These are phyloP conservation scores for Lasiodiplodia sp. DNA, from an alignment of 2,329 filamentous ascomycete genomes.

Conservation along the genomic window DNA sequence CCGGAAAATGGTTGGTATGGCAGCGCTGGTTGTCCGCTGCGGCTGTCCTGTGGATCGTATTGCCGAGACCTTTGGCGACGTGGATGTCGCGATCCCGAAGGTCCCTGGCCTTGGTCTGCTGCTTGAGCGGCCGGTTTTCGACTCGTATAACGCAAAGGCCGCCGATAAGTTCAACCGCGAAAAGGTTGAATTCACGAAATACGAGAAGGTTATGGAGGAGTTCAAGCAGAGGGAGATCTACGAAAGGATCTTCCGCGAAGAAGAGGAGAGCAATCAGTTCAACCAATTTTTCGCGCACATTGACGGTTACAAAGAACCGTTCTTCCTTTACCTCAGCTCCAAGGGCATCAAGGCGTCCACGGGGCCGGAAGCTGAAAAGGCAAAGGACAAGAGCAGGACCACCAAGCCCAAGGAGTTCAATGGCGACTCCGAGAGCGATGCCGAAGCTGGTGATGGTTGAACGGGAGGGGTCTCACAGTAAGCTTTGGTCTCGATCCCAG, in stretches of 20 bases:
- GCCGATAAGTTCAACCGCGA: constrained; percentile 68
- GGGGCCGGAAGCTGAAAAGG: constrained; percentile 16
- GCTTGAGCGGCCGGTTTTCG: constrained; percentile 90
- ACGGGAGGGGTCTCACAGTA: neutral
- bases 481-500: neutral
- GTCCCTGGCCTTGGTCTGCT: constrained; percentile 88
- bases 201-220: constrained; percentile 77
- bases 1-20: constrained; percentile 98
- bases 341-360: constrained; percentile 55
- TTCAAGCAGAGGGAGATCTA: constrained; percentile 97
- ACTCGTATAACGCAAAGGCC: constrained; percentile 82
- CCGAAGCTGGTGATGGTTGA: constrained; percentile 26
- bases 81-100: constrained; percentile 87
- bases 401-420: constrained; percentile 19
- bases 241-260: constrained; percentile 85
- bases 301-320: constrained; percentile 58
- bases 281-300: constrained; percentile 59
- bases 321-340: constrained; percentile 59
- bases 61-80: constrained; percentile 73
- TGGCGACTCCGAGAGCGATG: constrained; percentile 23
- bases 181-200: constrained; percentile 79
- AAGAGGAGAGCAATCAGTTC: constrained; percentile 82
- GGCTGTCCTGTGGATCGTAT: constrained; percentile 78
- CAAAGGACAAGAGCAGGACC: constrained; percentile 12
- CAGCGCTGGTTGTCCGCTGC: constrained; percentile 81